Percentiles rank a stretch among this genome's conserved stretches.
These are phyloP conservation scores for Pleurotus djamor DNA, from an alignment of 768 basidiomycete genomes.

Conservation along the genomic window DNA sequence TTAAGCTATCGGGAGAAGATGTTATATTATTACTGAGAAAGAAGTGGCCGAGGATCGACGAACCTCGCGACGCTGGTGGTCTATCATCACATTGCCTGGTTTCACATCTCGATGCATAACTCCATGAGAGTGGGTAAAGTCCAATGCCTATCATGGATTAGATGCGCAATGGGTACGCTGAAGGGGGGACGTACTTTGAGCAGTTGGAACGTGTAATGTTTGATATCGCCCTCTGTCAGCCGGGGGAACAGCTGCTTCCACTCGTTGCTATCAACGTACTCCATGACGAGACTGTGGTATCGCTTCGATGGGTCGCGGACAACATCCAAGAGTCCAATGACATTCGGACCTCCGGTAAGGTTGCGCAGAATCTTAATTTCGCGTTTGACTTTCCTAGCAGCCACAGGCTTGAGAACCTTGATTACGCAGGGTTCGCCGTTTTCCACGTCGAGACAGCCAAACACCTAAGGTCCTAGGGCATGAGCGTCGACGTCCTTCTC, in stretches of 20 bases:
- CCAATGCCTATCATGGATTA: constrained; percentile 45
- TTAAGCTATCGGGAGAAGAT: constrained; percentile 31
- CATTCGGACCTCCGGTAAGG: constrained; percentile 68
- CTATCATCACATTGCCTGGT: constrained; percentile 69
- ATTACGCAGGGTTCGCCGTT: constrained; percentile 56
- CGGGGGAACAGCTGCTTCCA: constrained; percentile 59
- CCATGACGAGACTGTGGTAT: constrained; percentile 66
- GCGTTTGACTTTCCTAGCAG: constrained; percentile 68
- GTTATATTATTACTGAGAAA: neutral
- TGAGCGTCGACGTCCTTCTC: neutral
- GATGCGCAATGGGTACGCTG: neutral
- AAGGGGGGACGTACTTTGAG: constrained; percentile 37
- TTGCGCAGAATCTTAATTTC: constrained; percentile 76
- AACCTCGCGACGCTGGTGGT: constrained; percentile 59
- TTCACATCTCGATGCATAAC: constrained; percentile 63
- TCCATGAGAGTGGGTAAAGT: constrained; percentile 70
- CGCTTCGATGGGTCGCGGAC: constrained; percentile 60
- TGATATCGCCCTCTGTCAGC: constrained; percentile 63
- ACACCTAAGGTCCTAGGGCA: constrained; percentile 34
- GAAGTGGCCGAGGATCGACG: constrained; percentile 11
- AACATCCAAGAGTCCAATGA: constrained; percentile 64
- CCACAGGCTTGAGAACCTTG: constrained; percentile 75
- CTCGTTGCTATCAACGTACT: constrained; percentile 66
- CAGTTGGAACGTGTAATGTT: constrained; percentile 66
- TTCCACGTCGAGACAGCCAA: constrained; percentile 57